Evolutionary conservation across 2,329 filamentous ascomycete species (phyloP), one percentile per base, ranked within the genome.

Genomic region (Gliomastix tumulicola): DNA sequence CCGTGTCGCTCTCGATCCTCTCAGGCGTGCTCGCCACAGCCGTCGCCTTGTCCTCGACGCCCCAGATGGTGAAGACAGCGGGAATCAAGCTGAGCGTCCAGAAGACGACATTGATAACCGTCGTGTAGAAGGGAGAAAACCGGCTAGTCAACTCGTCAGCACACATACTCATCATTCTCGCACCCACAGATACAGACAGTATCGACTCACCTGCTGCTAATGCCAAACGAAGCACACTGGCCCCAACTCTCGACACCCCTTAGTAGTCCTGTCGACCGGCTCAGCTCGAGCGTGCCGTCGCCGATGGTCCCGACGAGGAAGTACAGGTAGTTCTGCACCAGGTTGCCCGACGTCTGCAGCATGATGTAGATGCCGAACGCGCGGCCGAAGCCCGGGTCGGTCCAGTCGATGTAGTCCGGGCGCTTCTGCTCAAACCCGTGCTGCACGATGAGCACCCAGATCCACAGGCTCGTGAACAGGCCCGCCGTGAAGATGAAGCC

Each of bases 41-140:
- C 12, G 12, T 6, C n/a, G 10, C 22, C 30, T 23, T 21, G 22
- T 44, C 46, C 36, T 49, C 31, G 5, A 49, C 41, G 15, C 39
- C 40, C 45, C 45, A 49, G 31, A 49, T 41, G 2, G 44, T 38
- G 16, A 44, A 31, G 4, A 37, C 28, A 4, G 45, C 47, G 2
- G 47, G 47, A 16, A 46, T 39, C 27, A 49, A 30, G 27, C 45
- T 48, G 15, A 49, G 22, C 5, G 44, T 45, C 47, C 47, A 49
- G 20, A 49, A 41, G 11, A 46, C 41, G 13, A 48, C 40, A 21
- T 49, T 48, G 38, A 49, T 49, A 20, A 49, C 42, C 3, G 42
- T 43, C 15, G 47, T 49, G 36, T 48, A 47, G n/a, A 48, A 45
- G 3, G 43, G 47, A n/a, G 45, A 47, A 31, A 49, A 49, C 30